phyloP scores from a whole-genome alignment of 768 basidiomycete species.

The Tephrocybe sp. region DNA sequence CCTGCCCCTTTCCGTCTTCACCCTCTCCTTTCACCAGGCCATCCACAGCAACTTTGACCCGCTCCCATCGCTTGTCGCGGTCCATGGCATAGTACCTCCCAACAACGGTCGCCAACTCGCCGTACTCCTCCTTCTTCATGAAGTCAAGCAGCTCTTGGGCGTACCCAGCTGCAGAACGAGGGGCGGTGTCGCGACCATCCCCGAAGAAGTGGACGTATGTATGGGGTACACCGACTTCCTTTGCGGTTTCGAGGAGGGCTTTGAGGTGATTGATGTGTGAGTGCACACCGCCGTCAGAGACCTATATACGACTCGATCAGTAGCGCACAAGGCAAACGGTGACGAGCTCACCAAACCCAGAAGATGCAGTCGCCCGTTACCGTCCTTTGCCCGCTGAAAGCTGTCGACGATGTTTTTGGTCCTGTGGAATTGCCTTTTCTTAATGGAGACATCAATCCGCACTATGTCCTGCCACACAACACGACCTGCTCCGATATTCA shows the following conservation, averaged over 20 bases:
- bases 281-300: constrained; percentile 97
- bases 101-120: constrained; percentile 80
- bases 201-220: constrained; percentile 94
- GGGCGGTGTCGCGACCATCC: constrained; percentile 94
- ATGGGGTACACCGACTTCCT: constrained; percentile 79
- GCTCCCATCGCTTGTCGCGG: constrained; percentile 95
- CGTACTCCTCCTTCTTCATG: constrained; percentile 72
- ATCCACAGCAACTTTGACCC: constrained; percentile 87
- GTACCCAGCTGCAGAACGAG: constrained; percentile 78
- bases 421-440: constrained; percentile 85
- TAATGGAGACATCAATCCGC: constrained; percentile 88
- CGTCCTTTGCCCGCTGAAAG: constrained; percentile 77
- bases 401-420: constrained; percentile 69
- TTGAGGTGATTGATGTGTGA: constrained; percentile 91
- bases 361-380: constrained; percentile 84
- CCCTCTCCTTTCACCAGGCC: constrained; percentile 76
- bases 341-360: constrained; percentile 68
- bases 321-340: not conserved
- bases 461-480: constrained; percentile 99
- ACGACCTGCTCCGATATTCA: constrained; percentile 94
- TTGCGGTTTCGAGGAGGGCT: constrained; percentile 88
- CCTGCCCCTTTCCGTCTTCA: constrained; percentile 46
- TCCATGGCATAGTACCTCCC: constrained; percentile 98
- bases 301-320: constrained; percentile 36
- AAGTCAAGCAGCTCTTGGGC: constrained; percentile 76